phyloP scores from a whole-genome alignment of 225 moss, liverwort and hornwort genomes.

The Straminergon stramineum region DNA sequence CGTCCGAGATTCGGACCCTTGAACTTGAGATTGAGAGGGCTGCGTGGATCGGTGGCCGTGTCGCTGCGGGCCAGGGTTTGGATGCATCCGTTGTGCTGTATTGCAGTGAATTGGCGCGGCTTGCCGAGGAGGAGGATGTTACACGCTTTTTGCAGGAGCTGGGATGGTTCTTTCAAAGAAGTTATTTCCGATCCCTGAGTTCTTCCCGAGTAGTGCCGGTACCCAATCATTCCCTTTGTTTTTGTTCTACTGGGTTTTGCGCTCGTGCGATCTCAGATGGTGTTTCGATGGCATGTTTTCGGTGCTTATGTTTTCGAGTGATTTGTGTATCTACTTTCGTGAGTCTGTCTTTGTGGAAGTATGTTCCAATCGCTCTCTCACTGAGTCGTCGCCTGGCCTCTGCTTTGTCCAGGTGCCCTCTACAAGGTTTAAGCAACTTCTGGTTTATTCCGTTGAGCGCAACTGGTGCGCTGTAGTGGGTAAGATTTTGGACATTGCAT shows the following conservation, averaged over 20 bases:
- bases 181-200: conserved; percentile 8
- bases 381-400: neutral
- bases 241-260: fast-evolving
- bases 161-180: conserved; percentile 80
- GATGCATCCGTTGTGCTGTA: conserved; percentile 15
- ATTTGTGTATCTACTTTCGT: too few species aligned
- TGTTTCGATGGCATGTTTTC: neutral
- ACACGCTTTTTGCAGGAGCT: conserved; percentile 61
- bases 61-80: conserved; percentile 13
- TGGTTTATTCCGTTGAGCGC: conserved; percentile 65
- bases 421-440: conserved; percentile 34
- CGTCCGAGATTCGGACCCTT: conserved; percentile 59
- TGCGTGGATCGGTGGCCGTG: conserved; percentile 18
- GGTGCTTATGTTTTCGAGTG: too few species aligned
- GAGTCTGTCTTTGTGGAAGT: too few species aligned
- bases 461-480: conserved; percentile 77
- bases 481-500: conserved; percentile 63
- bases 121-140: conserved; percentile 47
- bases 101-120: conserved; percentile 26
- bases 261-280: neutral
- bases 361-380: neutral
- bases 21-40: conserved; percentile 62
- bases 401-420: neutral
- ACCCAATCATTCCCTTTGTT: neutral
- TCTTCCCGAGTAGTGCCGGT: conserved; percentile 3